A percentile compares a stretch with the other conserved stretches of the same genome.
phyloP scores from a whole-genome alignment of 2,329 filamentous ascomycete genomes.

The Neofusicoccum sp. region DNA sequence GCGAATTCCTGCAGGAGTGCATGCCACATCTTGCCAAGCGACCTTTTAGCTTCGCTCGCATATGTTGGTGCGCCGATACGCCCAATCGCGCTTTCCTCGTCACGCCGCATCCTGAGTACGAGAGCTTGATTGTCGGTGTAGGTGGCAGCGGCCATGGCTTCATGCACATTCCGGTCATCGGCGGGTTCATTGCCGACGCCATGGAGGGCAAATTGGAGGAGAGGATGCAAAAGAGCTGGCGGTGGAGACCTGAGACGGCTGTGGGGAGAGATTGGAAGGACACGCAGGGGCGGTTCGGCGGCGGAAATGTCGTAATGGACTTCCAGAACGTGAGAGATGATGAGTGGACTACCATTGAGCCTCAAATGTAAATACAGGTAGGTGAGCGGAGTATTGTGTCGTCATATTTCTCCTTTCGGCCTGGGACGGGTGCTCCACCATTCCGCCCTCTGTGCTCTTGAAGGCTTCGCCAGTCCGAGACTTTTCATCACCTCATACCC shows the following conservation, averaged over 20 bases:
- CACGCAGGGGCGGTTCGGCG: conserved; percentile 50
- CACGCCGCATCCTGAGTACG: conserved; percentile 46
- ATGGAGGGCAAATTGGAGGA: conserved; percentile 47
- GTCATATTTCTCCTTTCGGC: background rate
- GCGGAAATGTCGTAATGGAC: conserved; percentile 49
- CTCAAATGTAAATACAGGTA: background rate
- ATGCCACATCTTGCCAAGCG: conserved; percentile 54
- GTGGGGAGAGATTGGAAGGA: conserved; percentile 47
- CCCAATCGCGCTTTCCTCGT: conserved; percentile 55
- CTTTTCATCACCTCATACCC: no score
- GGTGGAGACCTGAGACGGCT: conserved; percentile 53
- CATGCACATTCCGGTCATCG: conserved; percentile 53
- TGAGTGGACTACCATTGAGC: conserved; percentile 27
- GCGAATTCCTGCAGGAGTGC: conserved; percentile 50
- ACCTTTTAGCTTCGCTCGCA: conserved; percentile 50
- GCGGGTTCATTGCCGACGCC: conserved; percentile 50
- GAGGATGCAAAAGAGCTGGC: conserved; percentile 43
- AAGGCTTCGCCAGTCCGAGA: no score
- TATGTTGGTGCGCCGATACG: conserved; percentile 60
- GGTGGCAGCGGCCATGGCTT: conserved; percentile 56
- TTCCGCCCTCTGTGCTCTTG: no score
- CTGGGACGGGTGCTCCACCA: no score
- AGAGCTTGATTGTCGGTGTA: conserved; percentile 47
- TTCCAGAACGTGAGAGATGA: conserved; percentile 35
- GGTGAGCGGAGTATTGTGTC: background rate